Base-by-base conservation (phyloP, 345 rosid genomes). In the Lagerstroemia speciosa region DNA sequence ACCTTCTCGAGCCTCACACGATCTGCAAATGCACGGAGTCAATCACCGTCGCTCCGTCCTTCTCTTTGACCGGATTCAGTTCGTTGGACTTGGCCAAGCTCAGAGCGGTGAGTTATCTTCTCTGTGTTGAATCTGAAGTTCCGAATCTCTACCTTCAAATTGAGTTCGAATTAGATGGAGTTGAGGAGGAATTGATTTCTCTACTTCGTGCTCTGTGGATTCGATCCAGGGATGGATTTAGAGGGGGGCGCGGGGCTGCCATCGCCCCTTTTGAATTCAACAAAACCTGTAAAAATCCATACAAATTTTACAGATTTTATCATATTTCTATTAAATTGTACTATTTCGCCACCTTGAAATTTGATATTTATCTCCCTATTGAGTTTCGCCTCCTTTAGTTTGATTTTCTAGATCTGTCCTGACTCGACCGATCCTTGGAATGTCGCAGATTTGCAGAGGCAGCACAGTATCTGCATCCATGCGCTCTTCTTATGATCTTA, bases 11-110 rank as follows among this genome's bases (percentile, higher is more conserved):
- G 37, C 11, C 46, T 40, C 27, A n/a, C n/a, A n/a, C 78, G 80
- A 82, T 80, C 81, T 80, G 75, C 82, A 73, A 78, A 82, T 80
- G 86, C 75, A 62, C 67, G 11, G 62, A 76, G 24, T 74, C 30
- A 74, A 41, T 8, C 27, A 65, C 60, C 67, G n/a, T 19, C 26
- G 24, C 75, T 71, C 12, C 50, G 45, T 36, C 46, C 30, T 67
- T 70, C 45, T 19, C 66, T 36, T 57, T 41, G 53, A 48, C 58
- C 34, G 36, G 74, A 45, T 60, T 64, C 70, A 58, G 70, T 57
- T 27, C 68, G n/a, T 55, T 33, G 69, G 45, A 41, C 64, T 50
- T 69, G 71, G 67, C 50, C 62, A 78, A 82, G 78, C 81, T 82
- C 68, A 26, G 64, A 58, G 68, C 69, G 79, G 89, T 88, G 60